Percentiles rank a stretch among this genome's conserved stretches.
Evolutionary conservation across 2,329 filamentous ascomycete genomes (phyloP).

Genomic region (Beauveria sp.): DNA sequence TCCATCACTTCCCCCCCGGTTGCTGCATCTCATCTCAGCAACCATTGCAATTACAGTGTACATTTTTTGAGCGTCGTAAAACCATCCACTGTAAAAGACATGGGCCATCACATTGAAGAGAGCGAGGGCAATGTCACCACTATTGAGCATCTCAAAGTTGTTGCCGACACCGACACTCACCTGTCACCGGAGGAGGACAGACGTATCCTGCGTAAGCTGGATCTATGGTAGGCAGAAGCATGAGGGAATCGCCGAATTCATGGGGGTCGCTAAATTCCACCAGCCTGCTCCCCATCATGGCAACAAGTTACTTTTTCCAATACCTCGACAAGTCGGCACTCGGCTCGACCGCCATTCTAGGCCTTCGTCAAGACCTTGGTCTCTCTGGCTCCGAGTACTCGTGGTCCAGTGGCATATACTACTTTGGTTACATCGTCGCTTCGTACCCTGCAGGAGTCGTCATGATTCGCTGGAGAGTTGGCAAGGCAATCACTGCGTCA

Average conservation of each 20-base stretch:
- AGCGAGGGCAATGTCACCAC: neutral
- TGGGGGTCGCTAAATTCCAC: neutral
- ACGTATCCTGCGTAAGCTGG: conserved; percentile 49
- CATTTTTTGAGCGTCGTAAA: too few species aligned
- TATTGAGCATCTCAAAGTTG: neutral
- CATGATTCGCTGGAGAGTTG: conserved; percentile 21
- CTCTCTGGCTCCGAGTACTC: conserved; percentile 43
- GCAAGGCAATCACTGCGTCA: conserved; percentile 20
- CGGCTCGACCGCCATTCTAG: conserved; percentile 42
- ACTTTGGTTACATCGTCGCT: conserved; percentile 39
- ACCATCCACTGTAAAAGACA: neutral
- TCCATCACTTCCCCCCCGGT: neutral
- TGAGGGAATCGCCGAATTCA: neutral
- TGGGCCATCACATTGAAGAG: neutral
- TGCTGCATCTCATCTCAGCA: neutral
- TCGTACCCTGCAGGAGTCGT: conserved; percentile 20
- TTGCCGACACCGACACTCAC: neutral
- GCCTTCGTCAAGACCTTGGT: conserved; percentile 35
- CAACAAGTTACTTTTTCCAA: conserved; percentile 47
- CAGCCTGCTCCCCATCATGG: conserved; percentile 44
- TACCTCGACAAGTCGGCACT: conserved; percentile 53
- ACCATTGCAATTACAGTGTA: too few species aligned
- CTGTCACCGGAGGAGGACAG: conserved; percentile 29
- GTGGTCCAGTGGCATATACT: conserved; percentile 43
- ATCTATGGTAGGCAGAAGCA: conserved; percentile 40